A percentile compares a stretch with the other conserved stretches of the same genome.
These are phyloP conservation scores for Leptographium galeiforme DNA, from an alignment of 2,329 filamentous ascomycete species.

Conservation along the genomic window DNA sequence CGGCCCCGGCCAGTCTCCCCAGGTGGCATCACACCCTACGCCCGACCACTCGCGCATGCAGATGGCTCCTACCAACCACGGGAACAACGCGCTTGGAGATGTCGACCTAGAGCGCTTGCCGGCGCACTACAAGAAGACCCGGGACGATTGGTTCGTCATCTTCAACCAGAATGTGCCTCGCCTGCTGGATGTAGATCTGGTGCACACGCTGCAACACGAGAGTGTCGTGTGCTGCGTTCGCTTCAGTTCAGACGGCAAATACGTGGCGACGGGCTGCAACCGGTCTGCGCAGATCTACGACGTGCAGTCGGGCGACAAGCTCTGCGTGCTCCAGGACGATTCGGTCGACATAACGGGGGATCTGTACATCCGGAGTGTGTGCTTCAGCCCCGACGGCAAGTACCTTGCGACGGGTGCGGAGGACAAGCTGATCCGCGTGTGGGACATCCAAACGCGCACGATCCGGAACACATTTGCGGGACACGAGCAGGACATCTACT, in stretches of 20 bases:
- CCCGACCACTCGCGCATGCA: constrained; percentile 47
- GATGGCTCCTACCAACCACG: constrained; percentile 34
- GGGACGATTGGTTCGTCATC: constrained; percentile 87
- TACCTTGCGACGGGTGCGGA: constrained; percentile 93
- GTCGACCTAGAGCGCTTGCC: constrained; percentile 78
- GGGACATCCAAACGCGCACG: constrained; percentile 73
- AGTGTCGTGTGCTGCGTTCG: constrained; percentile 97
- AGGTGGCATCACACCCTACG: constrained; percentile 69
- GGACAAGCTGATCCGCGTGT: constrained; percentile 93
- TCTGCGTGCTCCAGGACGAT: constrained; percentile 83
- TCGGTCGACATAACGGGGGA: constrained; percentile 78
- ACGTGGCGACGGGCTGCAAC: constrained; percentile 93
- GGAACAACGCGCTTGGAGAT: constrained; percentile 61
- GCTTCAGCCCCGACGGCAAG: constrained; percentile 92
- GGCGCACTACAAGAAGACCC: constrained; percentile 75
- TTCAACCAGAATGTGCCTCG: constrained; percentile 90
- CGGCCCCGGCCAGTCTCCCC: constrained; percentile 68
- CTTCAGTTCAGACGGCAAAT: constrained; percentile 92
- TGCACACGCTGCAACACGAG: constrained; percentile 85
- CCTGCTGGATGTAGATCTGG: constrained; percentile 80
- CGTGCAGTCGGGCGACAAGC: constrained; percentile 71
- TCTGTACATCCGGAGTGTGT: constrained; percentile 93
- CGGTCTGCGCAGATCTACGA: constrained; percentile 99
- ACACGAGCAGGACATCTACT: constrained; percentile 98
- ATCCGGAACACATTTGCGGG: constrained; percentile 93